Evolutionary conservation across 495 filamentous ascomycete genomes (phyloP).

Genomic region (Sphaerosporella brunnea): DNA sequence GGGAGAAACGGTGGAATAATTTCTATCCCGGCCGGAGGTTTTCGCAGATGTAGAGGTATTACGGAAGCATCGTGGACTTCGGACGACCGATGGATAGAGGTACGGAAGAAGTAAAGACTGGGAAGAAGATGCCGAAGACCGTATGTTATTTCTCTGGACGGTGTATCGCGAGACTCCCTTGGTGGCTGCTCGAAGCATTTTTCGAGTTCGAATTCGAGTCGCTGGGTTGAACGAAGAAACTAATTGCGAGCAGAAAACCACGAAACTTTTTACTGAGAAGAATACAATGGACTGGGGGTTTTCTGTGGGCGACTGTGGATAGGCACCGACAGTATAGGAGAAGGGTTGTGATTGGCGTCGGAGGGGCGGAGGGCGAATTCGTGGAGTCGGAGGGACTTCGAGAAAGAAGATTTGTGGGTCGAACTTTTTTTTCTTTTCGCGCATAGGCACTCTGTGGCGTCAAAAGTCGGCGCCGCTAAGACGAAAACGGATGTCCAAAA

Average conservation of each 20-base stretch:
- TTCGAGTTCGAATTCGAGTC: neutral
- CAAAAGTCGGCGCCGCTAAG: too few relatives aligned
- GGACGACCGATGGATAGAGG: slow-evolving; percentile 7
- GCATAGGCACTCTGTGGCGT: too few relatives aligned
- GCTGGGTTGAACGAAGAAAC: neutral
- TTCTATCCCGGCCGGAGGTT: neutral
- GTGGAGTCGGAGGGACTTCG: too few relatives aligned
- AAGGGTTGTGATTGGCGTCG: too few relatives aligned
- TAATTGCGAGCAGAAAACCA: neutral
- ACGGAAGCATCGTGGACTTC: slow-evolving; percentile 4
- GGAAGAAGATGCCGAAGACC: neutral
- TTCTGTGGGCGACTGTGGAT: too few relatives aligned
- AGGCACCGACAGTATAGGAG: too few relatives aligned
- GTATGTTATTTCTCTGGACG: slow-evolving; percentile 9
- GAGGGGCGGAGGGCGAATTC: too few relatives aligned
- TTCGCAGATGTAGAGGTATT: slow-evolving; percentile 1
- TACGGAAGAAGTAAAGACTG: slow-evolving; percentile 10
- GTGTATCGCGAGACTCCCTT: slow-evolving; percentile 12
- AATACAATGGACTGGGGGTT: too few relatives aligned
- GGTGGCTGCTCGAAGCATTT: slow-evolving; percentile 16
- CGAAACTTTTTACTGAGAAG: too few relatives aligned
- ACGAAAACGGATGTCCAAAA: too few relatives aligned
- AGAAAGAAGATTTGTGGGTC: too few relatives aligned
- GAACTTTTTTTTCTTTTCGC: too few relatives aligned
- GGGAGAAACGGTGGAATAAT: neutral